phyloP scores from a whole-genome alignment of 2,329 filamentous ascomycete species.

The Erysiphe pisi region DNA sequence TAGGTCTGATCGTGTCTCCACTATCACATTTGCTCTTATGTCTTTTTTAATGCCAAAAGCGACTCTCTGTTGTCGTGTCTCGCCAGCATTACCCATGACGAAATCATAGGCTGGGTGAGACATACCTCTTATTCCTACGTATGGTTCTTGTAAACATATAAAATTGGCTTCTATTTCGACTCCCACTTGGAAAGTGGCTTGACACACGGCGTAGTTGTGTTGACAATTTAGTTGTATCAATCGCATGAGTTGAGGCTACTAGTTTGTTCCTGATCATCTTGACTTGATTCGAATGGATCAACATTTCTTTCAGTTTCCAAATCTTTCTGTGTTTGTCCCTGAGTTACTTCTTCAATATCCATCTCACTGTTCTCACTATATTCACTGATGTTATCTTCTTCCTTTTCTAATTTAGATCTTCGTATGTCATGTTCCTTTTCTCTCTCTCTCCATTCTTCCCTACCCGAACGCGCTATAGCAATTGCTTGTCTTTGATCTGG shows the following conservation, averaged over 20 bases:
- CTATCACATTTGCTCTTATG: neutral
- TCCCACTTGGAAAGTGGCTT: constrained; percentile 6
- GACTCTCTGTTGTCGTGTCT: neutral
- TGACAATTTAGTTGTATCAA: constrained; percentile 13
- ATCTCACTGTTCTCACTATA: neutral
- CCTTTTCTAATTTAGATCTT: neutral
- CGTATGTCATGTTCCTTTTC: neutral
- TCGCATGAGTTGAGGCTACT: neutral
- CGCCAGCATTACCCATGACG: neutral
- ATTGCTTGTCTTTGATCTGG: constrained; percentile 3
- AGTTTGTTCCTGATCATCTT: neutral
- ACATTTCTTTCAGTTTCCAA: neutral
- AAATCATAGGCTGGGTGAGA: constrained; percentile 4
- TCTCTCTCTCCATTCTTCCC: constrained; percentile 19
- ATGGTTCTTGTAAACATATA: constrained; percentile 11
- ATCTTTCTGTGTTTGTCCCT: neutral
- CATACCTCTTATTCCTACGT: neutral
- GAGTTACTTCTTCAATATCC: neutral
- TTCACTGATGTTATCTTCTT: neutral
- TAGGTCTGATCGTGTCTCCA: constrained; percentile 7
- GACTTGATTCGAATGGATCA: neutral
- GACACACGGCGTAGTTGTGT: neutral
- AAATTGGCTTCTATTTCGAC: neutral
- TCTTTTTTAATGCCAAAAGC: constrained; percentile 9
- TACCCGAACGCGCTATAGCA: neutral